Conservation (phyloP, 2,329 filamentous ascomycete species). For the Fusarium vanettenii region DNA sequence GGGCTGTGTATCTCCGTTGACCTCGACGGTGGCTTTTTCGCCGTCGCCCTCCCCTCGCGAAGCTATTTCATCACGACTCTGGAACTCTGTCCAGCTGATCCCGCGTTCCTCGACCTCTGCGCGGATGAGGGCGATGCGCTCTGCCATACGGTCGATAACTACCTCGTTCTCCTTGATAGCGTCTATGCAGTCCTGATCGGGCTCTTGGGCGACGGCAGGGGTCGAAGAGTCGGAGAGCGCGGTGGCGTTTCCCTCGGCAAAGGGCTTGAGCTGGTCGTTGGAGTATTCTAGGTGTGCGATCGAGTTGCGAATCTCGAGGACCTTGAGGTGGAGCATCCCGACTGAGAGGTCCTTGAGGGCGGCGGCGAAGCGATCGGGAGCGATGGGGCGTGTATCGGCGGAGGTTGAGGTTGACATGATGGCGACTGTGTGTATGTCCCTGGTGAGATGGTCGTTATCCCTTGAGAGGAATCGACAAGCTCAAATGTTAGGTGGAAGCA, state of each 20-base stretch:
- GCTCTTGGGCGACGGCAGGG: slow-evolving; percentile 25
- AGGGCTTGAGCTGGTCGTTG: slow-evolving; percentile 78
- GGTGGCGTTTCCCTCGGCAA: slow-evolving; percentile 63
- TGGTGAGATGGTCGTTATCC: not conserved
- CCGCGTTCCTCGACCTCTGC: slow-evolving; percentile 72
- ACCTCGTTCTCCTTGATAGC: slow-evolving; percentile 78
- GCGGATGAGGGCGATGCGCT: slow-evolving; percentile 72
- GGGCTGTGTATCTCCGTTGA: slow-evolving; percentile 32
- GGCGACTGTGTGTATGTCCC: not conserved
- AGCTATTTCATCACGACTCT: slow-evolving; percentile 58
- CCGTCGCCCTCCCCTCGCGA: slow-evolving; percentile 43
- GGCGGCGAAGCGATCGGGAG: slow-evolving; percentile 70
- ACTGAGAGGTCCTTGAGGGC: slow-evolving; percentile 76
- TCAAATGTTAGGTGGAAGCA: not conserved
- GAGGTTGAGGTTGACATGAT: slow-evolving; percentile 74
- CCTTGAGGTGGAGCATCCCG: slow-evolving; percentile 76
- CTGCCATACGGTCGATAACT: slow-evolving; percentile 76
- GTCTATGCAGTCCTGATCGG: slow-evolving; percentile 78
- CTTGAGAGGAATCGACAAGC: not conserved
- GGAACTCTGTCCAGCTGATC: slow-evolving; percentile 67
- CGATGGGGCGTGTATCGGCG: slow-evolving; percentile 70
- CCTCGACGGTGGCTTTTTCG: slow-evolving; percentile 10
- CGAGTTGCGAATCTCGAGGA: slow-evolving; percentile 79
- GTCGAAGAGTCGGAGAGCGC: slow-evolving; percentile 37
- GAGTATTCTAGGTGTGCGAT: slow-evolving; percentile 80